Conservation (phyloP, 306 rosid genomes). For the Hippophae tibetana region DNA sequence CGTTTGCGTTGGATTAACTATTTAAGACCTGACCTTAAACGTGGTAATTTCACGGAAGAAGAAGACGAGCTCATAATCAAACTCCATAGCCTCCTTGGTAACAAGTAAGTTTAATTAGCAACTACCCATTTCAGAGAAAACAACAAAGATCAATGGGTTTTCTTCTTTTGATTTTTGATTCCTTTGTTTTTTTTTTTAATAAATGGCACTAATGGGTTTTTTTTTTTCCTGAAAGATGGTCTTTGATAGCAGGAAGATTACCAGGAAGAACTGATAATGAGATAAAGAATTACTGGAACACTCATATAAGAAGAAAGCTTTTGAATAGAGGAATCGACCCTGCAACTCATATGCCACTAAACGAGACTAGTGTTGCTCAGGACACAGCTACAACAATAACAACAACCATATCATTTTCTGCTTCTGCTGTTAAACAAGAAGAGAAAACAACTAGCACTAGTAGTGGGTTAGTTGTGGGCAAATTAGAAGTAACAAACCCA, state of each 20-base stretch:
- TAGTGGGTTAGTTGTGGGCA: slow-evolving; percentile 14
- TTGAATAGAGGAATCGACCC: slow-evolving; percentile 91
- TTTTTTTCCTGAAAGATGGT: slow-evolving; percentile 51
- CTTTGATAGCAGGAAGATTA: slow-evolving; percentile 83
- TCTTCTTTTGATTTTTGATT: neutral
- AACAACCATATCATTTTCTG: slow-evolving; percentile 50
- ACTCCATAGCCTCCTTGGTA: slow-evolving; percentile 94
- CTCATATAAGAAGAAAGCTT: slow-evolving; percentile 94
- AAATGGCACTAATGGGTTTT: slow-evolving; percentile 19
- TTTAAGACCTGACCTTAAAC: slow-evolving; percentile 95
- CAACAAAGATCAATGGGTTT: neutral
- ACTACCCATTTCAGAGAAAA: neutral
- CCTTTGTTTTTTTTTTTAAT: too few species aligned
- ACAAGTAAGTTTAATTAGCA: slow-evolving; percentile 43
- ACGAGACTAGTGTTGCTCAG: slow-evolving; percentile 29
- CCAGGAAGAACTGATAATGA: slow-evolving; percentile 97
- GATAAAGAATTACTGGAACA: slow-evolving; percentile 97
- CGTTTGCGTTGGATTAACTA: slow-evolving; percentile 95
- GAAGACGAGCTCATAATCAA: slow-evolving; percentile 97
- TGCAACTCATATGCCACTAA: slow-evolving; percentile 64
- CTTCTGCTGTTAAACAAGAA: slow-evolving; percentile 34
- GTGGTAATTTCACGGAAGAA: slow-evolving; percentile 89
- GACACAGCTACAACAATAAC: slow-evolving; percentile 10
- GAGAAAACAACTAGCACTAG: slow-evolving; percentile 18
- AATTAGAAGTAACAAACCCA: slow-evolving; percentile 15